Percentiles rank a stretch among this genome's conserved stretches.
These are phyloP conservation scores for Neltuma alba DNA, from an alignment of 306 rosid genomes.

Conservation along the genomic window DNA sequence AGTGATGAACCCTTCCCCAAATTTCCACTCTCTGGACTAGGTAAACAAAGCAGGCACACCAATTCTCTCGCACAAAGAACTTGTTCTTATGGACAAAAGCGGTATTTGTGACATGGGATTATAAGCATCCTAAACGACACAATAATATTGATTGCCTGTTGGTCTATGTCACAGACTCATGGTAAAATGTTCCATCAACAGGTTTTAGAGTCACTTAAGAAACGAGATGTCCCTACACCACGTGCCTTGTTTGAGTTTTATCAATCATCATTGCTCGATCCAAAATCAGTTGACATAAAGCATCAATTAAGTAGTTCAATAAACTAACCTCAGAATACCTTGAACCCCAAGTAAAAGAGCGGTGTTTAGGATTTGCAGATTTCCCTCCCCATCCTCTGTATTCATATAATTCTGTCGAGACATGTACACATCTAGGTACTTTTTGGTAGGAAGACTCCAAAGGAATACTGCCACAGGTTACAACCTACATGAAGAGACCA, in stretches of 20 bases:
- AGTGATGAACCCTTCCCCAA: neutral
- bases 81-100: neutral
- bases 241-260: neutral
- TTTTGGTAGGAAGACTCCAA: constrained; percentile 94
- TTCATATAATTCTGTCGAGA: constrained; percentile 84
- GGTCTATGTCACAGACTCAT: neutral
- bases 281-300: constrained; percentile 9
- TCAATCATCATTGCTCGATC: neutral
- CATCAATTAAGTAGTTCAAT: constrained; percentile 26
- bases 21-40: neutral
- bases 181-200: neutral
- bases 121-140: neutral
- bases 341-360: constrained; percentile 82
- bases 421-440: constrained; percentile 80
- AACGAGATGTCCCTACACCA: neutral
- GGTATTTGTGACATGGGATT: neutral
- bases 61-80: neutral
- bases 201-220: neutral
- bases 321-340: constrained; percentile 83
- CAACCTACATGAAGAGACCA: constrained; percentile 68
- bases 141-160: neutral
- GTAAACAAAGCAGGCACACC: neutral
- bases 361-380: constrained; percentile 78
- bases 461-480: constrained; percentile 98
- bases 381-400: constrained; percentile 81